phyloP scores from a whole-genome alignment of 2,329 filamentous ascomycete species.

The Ceratocystis lukuohia region DNA sequence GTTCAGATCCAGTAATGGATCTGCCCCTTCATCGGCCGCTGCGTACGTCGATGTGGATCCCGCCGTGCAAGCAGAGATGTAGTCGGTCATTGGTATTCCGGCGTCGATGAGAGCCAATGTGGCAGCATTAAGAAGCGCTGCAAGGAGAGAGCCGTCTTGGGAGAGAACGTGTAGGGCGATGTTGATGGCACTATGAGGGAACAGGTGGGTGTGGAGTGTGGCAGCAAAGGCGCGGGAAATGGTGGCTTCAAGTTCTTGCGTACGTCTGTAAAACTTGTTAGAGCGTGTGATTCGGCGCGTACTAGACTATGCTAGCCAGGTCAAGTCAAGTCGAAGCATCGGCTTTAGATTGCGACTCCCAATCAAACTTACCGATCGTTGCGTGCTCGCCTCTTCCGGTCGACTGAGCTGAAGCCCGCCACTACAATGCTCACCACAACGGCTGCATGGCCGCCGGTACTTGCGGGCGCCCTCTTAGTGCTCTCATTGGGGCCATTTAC shows the following conservation, averaged over 20 bases:
- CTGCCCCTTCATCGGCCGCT: constrained; percentile 52
- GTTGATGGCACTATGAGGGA: constrained; percentile 73
- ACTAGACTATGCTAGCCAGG: no score
- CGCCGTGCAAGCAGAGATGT: constrained; percentile 76
- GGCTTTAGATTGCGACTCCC: no score
- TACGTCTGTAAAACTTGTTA: constrained; percentile 43
- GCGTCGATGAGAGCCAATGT: constrained; percentile 89
- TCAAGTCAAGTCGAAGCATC: no score
- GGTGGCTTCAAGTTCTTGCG: constrained; percentile 66
- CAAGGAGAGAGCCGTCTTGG: constrained; percentile 80
- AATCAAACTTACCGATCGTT: constrained; percentile 56
- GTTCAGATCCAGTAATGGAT: constrained; percentile 71
- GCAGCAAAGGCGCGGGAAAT: constrained; percentile 64
- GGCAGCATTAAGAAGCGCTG: constrained; percentile 78
- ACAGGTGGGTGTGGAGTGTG: constrained; percentile 73
- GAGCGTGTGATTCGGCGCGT: neutral
- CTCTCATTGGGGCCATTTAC: constrained; percentile 70
- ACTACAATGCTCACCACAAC: constrained; percentile 73
- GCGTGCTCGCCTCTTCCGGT: constrained; percentile 61
- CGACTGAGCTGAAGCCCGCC: constrained; percentile 77
- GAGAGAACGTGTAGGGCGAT: constrained; percentile 77
- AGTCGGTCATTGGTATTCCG: constrained; percentile 88
- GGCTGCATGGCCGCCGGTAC: constrained; percentile 33
- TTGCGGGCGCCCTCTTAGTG: constrained; percentile 21
- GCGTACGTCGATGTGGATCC: constrained; percentile 60